Evolutionary conservation across 2,329 filamentous ascomycete genomes (phyloP).

Genomic region (Phaeophleospora eucalypticola): DNA sequence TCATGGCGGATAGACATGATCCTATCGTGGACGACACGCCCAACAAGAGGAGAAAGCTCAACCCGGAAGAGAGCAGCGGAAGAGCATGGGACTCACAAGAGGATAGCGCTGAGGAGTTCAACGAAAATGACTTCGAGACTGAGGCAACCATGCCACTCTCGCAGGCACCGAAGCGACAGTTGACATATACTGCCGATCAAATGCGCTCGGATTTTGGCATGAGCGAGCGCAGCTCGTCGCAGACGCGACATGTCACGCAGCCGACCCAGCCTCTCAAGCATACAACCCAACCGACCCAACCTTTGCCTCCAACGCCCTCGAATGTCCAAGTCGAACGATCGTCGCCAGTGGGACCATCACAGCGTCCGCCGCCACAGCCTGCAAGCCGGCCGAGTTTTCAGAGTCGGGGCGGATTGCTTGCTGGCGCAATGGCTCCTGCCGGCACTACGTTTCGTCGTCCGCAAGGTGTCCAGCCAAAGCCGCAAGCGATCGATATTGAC

Average conservation of each 20-base stretch:
- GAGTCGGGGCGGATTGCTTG: slow-evolving; percentile 42
- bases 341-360: slow-evolving; percentile 54
- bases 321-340: slow-evolving; percentile 81
- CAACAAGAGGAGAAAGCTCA: slow-evolving; percentile 32
- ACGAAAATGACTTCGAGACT: slow-evolving; percentile 49
- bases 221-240: slow-evolving; percentile 13
- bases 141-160: slow-evolving; percentile 35
- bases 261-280: slow-evolving; percentile 36
- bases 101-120: slow-evolving; percentile 47
- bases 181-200: slow-evolving; percentile 18
- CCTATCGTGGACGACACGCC: slow-evolving; percentile 33
- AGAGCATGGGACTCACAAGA: slow-evolving; percentile 36
- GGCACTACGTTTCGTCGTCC: slow-evolving; percentile 64
- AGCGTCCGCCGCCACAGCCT: slow-evolving; percentile 26
- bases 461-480: slow-evolving; percentile 20
- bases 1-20: slow-evolving; percentile 31
- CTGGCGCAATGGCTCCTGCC: slow-evolving; percentile 66
- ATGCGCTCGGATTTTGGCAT: slow-evolving; percentile 21
- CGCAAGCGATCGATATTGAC: slow-evolving; percentile 19
- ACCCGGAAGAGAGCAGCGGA: slow-evolving; percentile 12
- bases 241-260: slow-evolving; percentile 46
- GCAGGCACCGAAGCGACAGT: slow-evolving; percentile 20
- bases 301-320: slow-evolving; percentile 46
- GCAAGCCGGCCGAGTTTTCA: slow-evolving; percentile 15
- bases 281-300: slow-evolving; percentile 50